phyloP scores from a whole-genome alignment of 768 basidiomycete species.

The Pisolithus orientalis region DNA sequence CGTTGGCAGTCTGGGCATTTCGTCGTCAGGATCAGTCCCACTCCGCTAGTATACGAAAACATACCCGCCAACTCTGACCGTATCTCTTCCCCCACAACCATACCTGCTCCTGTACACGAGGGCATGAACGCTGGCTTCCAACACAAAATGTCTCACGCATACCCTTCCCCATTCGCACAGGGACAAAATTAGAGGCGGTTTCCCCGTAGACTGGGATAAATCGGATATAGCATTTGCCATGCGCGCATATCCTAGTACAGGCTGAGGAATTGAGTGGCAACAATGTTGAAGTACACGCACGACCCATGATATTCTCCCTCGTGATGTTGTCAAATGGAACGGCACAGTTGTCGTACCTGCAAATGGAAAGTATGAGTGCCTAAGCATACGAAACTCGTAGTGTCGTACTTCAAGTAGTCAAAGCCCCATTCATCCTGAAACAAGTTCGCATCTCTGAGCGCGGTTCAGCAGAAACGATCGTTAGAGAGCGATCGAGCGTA shows the following conservation, averaged over 20 bases:
- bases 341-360: slow-evolving; percentile 57
- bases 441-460: slow-evolving; percentile 43
- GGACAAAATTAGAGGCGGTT: slow-evolving; percentile 53
- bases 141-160: slow-evolving; percentile 7
- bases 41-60: slow-evolving; percentile 8
- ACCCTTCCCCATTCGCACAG: slow-evolving; percentile 70
- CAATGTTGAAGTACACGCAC: slow-evolving; percentile 27
- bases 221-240: slow-evolving; percentile 55
- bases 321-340: slow-evolving; percentile 53
- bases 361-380: not conserved
- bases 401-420: slow-evolving; percentile 52
- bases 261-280: not conserved
- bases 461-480: not conserved
- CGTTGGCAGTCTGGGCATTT: slow-evolving; percentile 39
- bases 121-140: not conserved
- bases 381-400: not conserved
- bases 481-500: slow-evolving; percentile 9
- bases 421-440: slow-evolving; percentile 61
- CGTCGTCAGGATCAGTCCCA: not conserved
- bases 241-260: slow-evolving; percentile 43
- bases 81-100: slow-evolving; percentile 56
- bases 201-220: slow-evolving; percentile 41
- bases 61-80: slow-evolving; percentile 63
- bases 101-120: slow-evolving; percentile 42
- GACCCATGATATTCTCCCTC: slow-evolving; percentile 49